These are phyloP conservation scores for Rhizophora apiculata DNA, from an alignment of 345 rosid species.

Conservation along the genomic window DNA sequence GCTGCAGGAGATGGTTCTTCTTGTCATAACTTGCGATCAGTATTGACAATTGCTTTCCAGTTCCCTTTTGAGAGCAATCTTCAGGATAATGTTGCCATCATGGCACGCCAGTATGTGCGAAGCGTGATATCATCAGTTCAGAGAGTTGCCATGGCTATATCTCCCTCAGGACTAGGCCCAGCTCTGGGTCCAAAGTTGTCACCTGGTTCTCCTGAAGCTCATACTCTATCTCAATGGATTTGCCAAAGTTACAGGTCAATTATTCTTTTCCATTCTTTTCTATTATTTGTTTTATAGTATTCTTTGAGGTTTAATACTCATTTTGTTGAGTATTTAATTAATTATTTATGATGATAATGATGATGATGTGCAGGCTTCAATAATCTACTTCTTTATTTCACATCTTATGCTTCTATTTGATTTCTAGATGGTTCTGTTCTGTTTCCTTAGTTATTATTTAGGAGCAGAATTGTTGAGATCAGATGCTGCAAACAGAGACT, in stretches of 20 bases:
- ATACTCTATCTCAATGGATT: slow-evolving; percentile 88
- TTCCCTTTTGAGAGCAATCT: slow-evolving; percentile 85
- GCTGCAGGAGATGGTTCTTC: slow-evolving; percentile 51
- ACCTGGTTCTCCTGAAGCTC: slow-evolving; percentile 93
- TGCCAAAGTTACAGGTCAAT: slow-evolving; percentile 75
- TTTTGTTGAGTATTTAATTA: not conserved
- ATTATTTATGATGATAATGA: not conserved
- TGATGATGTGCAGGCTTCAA: not conserved
- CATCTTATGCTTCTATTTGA: not conserved
- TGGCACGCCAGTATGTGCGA: slow-evolving; percentile 91
- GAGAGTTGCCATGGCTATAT: slow-evolving; percentile 93
- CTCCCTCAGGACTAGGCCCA: slow-evolving; percentile 77
- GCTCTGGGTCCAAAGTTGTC: slow-evolving; percentile 62
- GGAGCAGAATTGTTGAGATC: slow-evolving; percentile 68
- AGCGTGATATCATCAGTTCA: slow-evolving; percentile 93
- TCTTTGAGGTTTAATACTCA: not conserved
- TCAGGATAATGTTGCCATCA: slow-evolving; percentile 87
- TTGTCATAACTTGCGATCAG: slow-evolving; percentile 55
- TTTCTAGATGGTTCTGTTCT: slow-evolving; percentile 14
- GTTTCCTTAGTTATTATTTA: slow-evolving; percentile 50
- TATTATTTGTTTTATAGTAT: not conserved
- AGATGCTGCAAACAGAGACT: slow-evolving; percentile 56
- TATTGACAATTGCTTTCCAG: slow-evolving; percentile 96
- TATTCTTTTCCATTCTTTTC: not conserved
- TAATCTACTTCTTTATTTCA: no score